A percentile compares a stretch with the other conserved stretches of the same genome.
Evolutionary conservation across 257 asterid species (phyloP).

Genomic region (Linaria vulgaris): DNA sequence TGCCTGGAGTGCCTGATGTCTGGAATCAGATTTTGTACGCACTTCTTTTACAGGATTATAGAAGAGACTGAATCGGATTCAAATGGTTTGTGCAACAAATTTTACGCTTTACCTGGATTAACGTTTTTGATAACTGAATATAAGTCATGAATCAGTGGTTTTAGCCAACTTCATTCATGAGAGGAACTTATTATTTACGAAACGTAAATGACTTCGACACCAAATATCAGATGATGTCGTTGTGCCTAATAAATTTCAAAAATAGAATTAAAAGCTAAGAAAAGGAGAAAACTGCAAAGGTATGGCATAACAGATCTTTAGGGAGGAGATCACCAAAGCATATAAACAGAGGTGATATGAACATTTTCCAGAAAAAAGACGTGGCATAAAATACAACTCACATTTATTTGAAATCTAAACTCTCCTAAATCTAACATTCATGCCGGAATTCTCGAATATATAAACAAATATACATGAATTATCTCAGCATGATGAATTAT

Average conservation of each 20-base stretch:
- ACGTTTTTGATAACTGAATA: no score
- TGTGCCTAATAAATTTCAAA: no score
- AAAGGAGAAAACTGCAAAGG: background rate
- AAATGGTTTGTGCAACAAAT: background rate
- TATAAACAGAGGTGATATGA: background rate
- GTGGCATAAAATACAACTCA: background rate
- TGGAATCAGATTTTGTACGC: conserved; percentile 85
- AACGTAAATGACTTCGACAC: no score
- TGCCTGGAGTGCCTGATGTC: conserved; percentile 86
- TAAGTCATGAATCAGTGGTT: no score
- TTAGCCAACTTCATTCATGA: background rate
- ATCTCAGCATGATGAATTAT: conserved; percentile 4
- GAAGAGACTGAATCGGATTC: background rate
- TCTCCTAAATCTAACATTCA: conserved; percentile 10
- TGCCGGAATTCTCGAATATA: conserved; percentile 12
- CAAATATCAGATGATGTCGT: no score
- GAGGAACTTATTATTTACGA: no score
- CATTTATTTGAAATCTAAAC: conserved; percentile 14
- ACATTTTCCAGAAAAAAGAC: conserved; percentile 1
- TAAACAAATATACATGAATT: conserved; percentile 5
- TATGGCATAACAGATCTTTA: background rate
- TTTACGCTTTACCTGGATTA: no score
- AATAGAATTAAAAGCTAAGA: no score
- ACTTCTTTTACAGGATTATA: conserved; percentile 69
- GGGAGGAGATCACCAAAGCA: background rate